Base-by-base conservation (phyloP, 1,139 yeast species). In the Candida sp. region DNA sequence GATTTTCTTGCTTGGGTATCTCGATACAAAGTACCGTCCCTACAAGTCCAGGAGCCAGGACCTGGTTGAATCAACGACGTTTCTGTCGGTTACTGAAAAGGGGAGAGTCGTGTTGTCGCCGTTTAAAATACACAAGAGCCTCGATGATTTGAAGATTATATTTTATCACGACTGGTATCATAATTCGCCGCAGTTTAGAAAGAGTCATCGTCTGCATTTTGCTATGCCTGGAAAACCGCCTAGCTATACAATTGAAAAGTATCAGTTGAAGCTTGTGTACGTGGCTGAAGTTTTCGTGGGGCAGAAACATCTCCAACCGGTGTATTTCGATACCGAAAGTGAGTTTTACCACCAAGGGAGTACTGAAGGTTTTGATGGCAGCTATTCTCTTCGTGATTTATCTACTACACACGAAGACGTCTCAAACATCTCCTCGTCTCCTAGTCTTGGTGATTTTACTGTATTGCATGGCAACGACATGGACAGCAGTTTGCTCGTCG, bases 161-260 rank as follows among this genome's bases (percentile, higher is more conserved):
- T 72, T 77, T 49, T 74, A 66, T 58, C 65, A 63, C 39, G 80
- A 74, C 52, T 74, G 79, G 79, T 69, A 64, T 57, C 68, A 65
- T 47, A 66, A 67, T 23, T 55, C 72, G 22, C 65, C 68, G 0
- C 66, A 63, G 42, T 68, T 58, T 45, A 49, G 55, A 40, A 56
- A 55, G 11, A 53, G 48, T 31, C 49, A 41, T 33, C 25, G 25
- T 27, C 12, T 42, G 27, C 25, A 43, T n/a, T 23, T 28, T 34
- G 25, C 30, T 30, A 6, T 12, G 26, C 30, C 6, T n/a, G 31
- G 17, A 25, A 25, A 33, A 6, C 25, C 2, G 4, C 7, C 27
- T 7, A 26, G 9, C 2, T 39, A 53, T 11, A 42, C 42, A 7
- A 55, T 47, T 42, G 57, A 54, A 42, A 51, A 52, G 37, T 37